phyloP scores from a whole-genome alignment of 352 stramenopile species.

The Globisporangium takayamanum region DNA sequence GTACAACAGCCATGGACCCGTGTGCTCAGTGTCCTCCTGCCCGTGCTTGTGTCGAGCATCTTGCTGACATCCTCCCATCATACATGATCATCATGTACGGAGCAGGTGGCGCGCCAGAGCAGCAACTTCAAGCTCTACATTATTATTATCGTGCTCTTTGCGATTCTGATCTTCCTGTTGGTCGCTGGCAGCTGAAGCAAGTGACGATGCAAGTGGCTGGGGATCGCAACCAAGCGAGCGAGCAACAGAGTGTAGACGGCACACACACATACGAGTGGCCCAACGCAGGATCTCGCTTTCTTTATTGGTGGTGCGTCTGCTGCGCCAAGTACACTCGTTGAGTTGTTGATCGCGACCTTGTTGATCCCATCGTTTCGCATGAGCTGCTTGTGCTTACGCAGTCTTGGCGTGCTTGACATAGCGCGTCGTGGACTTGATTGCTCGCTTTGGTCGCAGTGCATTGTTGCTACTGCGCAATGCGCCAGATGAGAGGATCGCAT shows the following conservation, averaged over 20 bases:
- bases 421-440: constrained; percentile 3
- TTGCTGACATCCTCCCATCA: background rate
- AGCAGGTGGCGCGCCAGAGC: constrained; percentile 90
- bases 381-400: constrained; percentile 1
- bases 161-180: constrained; percentile 88
- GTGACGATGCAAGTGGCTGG: background rate
- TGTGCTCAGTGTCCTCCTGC: constrained; percentile 3
- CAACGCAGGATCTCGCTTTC: no score
- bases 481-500: constrained; percentile 27
- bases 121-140: constrained; percentile 93
- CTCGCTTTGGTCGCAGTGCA: background rate
- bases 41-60: background rate
- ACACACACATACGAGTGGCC: no score
- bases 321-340: no score
- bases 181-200: constrained; percentile 45
- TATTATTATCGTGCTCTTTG: constrained; percentile 81
- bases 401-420: constrained; percentile 20
- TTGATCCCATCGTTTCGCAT: no score
- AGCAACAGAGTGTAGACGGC: background rate
- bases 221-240: background rate
- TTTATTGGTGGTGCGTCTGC: no score
- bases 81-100: constrained; percentile 8
- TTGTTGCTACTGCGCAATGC: constrained; percentile 9
- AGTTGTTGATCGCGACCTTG: no score
- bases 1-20: constrained; percentile 16